Base-by-base conservation (phyloP, 2,329 filamentous ascomycete genomes). In the Colletotrichum acutatum region DNA sequence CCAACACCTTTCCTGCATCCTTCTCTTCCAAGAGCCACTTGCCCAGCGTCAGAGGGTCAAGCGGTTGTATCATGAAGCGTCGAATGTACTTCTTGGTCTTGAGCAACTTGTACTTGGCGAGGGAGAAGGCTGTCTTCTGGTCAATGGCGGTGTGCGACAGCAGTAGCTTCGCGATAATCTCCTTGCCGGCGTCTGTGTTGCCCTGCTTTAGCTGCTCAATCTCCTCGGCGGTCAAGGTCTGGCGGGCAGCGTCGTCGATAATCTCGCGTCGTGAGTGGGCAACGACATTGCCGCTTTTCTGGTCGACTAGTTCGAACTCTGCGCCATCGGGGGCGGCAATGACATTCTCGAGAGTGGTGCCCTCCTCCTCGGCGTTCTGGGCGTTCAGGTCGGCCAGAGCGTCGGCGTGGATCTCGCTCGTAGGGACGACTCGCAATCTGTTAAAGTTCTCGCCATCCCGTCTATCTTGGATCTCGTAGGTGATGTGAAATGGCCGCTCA, bases 11-110 rank as follows among this genome's bases (percentile, higher is more conserved):
- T 5, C 82, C 83, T 16, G 82, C 80, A 78, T 80, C 82, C 68
- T 82, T 73, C 57, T 76, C 60, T 69, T 92, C 87, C 62, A 98
- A 84, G 78, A 96, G 87, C 86, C 93, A 97, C 76, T 95, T 90
- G 24, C 91, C 91, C 74, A 98, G 85, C 75, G 91, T 88, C 0
- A 91, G 88, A 16, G 97, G 91, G 79, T 98, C 95, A 76, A 98
- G 84, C 0, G 96, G 96, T 64, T 97, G 82, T 1, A 97, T 90
- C 0, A 93, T 94, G 79, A 99, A 98, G 14, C 95, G 89, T 78
- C 93, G 92, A 75, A 98, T 89, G 81, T 97, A 98, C 83, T 99
- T 99, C 80, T 92, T 95, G 75, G 94, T 93, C 85, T 99, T 99
- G 58, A 97, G 88, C 22, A 98, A 86, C 79, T 97, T 98, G 83